Percentiles rank a stretch among this genome's conserved stretches.
phyloP scores from a whole-genome alignment of 1,284 basidiomycete species.

The Lignosus rhinocerotis region DNA sequence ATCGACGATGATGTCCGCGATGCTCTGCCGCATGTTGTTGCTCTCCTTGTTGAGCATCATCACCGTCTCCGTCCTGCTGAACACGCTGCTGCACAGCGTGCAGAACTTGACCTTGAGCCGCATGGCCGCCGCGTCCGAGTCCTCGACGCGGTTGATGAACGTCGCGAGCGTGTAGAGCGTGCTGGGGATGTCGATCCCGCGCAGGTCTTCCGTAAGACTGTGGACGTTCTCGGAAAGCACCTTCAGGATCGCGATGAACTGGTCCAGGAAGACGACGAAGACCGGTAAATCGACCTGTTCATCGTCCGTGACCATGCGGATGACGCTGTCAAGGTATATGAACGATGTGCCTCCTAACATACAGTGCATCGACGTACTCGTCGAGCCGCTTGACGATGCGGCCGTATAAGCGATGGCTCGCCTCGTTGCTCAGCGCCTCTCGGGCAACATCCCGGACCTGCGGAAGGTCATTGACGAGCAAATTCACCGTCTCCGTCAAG shows the following conservation, averaged over 20 bases:
- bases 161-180: conserved; percentile 64
- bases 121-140: conserved; percentile 57
- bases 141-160: conserved; percentile 66
- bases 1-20: conserved; percentile 74
- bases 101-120: conserved; percentile 81
- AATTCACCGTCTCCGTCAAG: conserved; percentile 69
- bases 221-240: conserved; percentile 76
- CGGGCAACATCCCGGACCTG: conserved; percentile 74
- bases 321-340: conserved; percentile 38
- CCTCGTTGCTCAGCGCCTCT: conserved; percentile 79
- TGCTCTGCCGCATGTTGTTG: conserved; percentile 58
- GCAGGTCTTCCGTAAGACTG: conserved; percentile 53
- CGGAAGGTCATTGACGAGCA: conserved; percentile 63
- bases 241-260: conserved; percentile 77
- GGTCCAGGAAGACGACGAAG: conserved; percentile 73
- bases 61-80: conserved; percentile 60
- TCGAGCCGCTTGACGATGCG: conserved; percentile 72
- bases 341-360: not conserved
- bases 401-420: conserved; percentile 69
- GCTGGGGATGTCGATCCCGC: conserved; percentile 71
- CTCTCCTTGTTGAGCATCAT: conserved; percentile 66
- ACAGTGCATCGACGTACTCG: conserved; percentile 51
- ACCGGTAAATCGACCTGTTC: conserved; percentile 50
- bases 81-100: conserved; percentile 67
- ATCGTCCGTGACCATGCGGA: conserved; percentile 44